These are phyloP conservation scores for Kwoniella shivajii DNA, from an alignment of 1,284 basidiomycete species.

Conservation along the genomic window DNA sequence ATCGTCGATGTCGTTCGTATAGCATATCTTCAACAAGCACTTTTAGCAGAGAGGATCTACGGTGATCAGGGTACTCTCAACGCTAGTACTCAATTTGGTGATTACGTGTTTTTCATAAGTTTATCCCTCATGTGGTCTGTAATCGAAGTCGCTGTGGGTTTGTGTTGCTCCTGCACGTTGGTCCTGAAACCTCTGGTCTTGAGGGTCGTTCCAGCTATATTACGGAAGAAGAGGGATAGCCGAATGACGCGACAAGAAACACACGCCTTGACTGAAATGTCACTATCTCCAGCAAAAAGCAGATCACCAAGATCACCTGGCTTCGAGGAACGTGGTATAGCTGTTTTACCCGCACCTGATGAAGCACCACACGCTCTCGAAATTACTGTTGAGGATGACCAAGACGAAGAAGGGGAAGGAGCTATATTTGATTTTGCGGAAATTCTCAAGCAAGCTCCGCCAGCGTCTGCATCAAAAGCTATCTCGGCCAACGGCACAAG, in stretches of 20 bases:
- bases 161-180: conserved; percentile 49
- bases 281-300: background rate
- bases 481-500: no score
- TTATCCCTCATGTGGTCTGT: conserved; percentile 51
- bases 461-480: no score
- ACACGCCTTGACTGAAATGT: background rate
- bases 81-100: conserved; percentile 19
- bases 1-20: conserved; percentile 52
- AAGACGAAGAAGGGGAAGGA: conserved; percentile 7
- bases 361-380: no score
- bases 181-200: conserved; percentile 53
- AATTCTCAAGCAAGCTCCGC: conserved; percentile 39
- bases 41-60: conserved; percentile 28
- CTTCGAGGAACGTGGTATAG: background rate
- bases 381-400: background rate
- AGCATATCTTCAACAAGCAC: conserved; percentile 47
- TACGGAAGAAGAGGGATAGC: conserved; percentile 7
- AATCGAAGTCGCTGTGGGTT: conserved; percentile 50
- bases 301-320: conserved; percentile 14
- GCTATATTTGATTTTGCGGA: conserved; percentile 41
- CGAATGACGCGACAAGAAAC: conserved; percentile 1
- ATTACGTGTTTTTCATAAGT: conserved; percentile 46
- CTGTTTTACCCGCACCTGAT: background rate
- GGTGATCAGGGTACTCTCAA: conserved; percentile 9
- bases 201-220: conserved; percentile 32